Base-by-base conservation (phyloP, 805 yeast genomes). In the Ogataea ramenticola region DNA sequence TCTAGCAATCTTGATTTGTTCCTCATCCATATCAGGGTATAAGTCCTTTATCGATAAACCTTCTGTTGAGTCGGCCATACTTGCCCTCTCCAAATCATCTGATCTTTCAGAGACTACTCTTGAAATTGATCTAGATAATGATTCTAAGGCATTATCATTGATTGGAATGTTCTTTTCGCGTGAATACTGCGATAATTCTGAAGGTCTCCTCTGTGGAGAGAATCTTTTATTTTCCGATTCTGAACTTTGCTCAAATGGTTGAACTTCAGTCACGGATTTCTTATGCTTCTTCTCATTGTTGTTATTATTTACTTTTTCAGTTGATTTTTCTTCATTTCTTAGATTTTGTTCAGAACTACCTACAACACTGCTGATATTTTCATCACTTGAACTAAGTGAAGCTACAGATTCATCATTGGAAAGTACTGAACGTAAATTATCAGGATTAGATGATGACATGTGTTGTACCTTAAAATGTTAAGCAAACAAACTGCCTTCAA, bases 1-100 rank as follows among this genome's bases (percentile, higher is more conserved):
- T 40, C 82, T 63, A 21, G 56, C 60, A 34, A 76, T 47, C 4
- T 62, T 58, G 17, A 75, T 65, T 41, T 62, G 61, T 15, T 65
- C 58, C 0, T 65, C 62, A 17, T 58, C 56, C 46, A 65, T 48
- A 26, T 65, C 66, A 0, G 49, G 46, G 43, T 46, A 50, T 9
- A 44, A 9, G 5, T 49, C 49, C 7, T 26, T 37, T n/a, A 37
- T 32, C 2, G 40, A 26, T 8, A 24, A 26, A n/a, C 20, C 20
- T 4, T 36, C 38, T 20, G 8, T 19, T 19, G 22, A 26, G 3
- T 36, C 30, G 15, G 8, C 15, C 5, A 6, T 12, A 32, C 19
- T 32, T 6, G 6, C 35, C 4, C 11, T n/a, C 5, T 16, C 35
- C 5, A 29, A 4, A 29, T 24, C 39, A 12, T n/a, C 11, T 15